Conservation (phyloP, 768 basidiomycete species). For the Lactarius hengduanensis region DNA sequence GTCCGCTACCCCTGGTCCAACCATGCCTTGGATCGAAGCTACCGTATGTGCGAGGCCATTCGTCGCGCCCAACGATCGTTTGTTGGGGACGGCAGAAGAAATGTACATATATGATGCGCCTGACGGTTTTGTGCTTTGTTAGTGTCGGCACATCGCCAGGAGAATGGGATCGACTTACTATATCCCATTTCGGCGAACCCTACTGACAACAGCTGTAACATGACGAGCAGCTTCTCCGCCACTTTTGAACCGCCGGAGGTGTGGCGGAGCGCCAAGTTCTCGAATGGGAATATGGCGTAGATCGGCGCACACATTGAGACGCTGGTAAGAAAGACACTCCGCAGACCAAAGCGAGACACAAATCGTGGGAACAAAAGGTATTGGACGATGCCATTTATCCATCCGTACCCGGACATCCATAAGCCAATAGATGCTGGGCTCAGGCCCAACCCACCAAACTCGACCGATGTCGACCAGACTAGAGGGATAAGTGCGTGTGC, state of each 20-base stretch:
- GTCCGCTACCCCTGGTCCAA: constrained; percentile 56
- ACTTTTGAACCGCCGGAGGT: background rate
- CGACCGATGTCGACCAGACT: constrained; percentile 40
- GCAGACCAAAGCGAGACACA: constrained; percentile 38
- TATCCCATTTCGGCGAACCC: background rate
- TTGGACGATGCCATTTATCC: constrained; percentile 41
- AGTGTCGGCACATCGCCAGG: background rate
- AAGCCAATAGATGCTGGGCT: constrained; percentile 40
- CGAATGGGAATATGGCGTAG: constrained; percentile 34
- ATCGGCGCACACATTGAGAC: constrained; percentile 31
- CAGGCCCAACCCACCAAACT: constrained; percentile 34
- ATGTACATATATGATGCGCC: constrained; percentile 71
- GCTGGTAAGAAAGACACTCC: constrained; percentile 33
- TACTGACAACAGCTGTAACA: background rate
- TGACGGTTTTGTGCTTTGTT: constrained; percentile 28
- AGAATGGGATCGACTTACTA: background rate
- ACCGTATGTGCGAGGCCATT: constrained; percentile 51
- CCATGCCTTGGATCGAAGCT: constrained; percentile 39
- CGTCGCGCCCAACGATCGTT: constrained; percentile 61
- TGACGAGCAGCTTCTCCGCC: background rate
- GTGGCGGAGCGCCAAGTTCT: background rate
- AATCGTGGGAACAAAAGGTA: constrained; percentile 39
- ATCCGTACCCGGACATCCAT: constrained; percentile 38
- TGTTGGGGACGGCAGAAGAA: constrained; percentile 59
- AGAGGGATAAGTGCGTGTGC: constrained; percentile 44